Evolutionary conservation across 257 asterid genomes (phyloP).

Genomic region (Nicotiana tabacum): DNA sequence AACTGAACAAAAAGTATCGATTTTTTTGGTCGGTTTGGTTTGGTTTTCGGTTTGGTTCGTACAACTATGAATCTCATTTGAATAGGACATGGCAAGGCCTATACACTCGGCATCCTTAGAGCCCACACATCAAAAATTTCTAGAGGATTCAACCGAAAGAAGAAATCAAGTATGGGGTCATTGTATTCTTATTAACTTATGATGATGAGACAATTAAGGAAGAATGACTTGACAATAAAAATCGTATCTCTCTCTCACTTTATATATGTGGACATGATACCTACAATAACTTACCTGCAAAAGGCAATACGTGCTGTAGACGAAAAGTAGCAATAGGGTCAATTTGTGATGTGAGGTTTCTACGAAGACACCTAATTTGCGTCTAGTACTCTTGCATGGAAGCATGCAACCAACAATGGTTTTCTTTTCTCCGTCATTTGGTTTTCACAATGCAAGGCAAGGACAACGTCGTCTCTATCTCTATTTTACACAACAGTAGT

Average conservation of each 20-base stretch:
- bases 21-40: too few species aligned
- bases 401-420: neutral
- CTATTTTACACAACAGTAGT: neutral
- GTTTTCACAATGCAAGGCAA: neutral
- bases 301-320: neutral
- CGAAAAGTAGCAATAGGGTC: constrained; percentile 3
- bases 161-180: neutral
- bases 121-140: neutral
- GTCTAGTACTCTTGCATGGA: neutral
- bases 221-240: neutral
- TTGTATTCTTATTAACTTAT: neutral
- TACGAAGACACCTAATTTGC: neutral
- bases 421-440: neutral
- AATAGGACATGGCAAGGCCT: neutral
- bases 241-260: neutral
- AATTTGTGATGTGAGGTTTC: neutral
- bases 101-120: neutral
- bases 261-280: neutral
- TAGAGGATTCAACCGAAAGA: neutral
- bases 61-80: neutral
- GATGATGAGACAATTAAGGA: neutral
- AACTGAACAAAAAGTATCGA: too few species aligned
- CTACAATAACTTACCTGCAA: neutral
- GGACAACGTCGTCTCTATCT: neutral
- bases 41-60: too few species aligned